Base-by-base conservation (phyloP, 2,329 filamentous ascomycete genomes). In the Chaetomium strumarium region DNA sequence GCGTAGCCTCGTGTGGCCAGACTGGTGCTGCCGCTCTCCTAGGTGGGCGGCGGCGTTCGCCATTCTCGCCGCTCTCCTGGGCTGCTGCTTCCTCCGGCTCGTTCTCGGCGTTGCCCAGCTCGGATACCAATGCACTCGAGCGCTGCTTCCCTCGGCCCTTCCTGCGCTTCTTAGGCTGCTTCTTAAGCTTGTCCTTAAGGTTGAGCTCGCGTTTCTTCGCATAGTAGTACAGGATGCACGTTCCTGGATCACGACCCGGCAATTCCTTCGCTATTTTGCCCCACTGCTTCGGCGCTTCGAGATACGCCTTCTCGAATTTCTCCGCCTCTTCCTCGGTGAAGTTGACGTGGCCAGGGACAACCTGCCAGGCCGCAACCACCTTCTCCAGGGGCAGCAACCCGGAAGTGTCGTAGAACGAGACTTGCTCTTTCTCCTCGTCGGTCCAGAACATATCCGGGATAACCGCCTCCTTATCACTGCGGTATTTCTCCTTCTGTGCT, bases 171-270 rank as follows among this genome's bases (percentile, higher is more conserved):
- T 76, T 80, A 53, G 76, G 80, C 67, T 80, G 82, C 69, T 76
- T 82, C 67, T 81, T 84, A 30, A 86, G 75, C 68, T 87, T 88
- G 64, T 88, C 85, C 66, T 91, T 90, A 55, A 91, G 83, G 57
- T 88, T 84, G 39, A 83, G 79, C 43, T 83, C 77, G 70, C 85
- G 86, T 70, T 83, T 93, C 65, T 85, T 88, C 57, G 88, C 76
- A 67, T 93, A 93, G 69, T 93, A 93, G 67, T 91, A 90, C 64
- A 90, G 85, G 60, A 93, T 93, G 67, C 86, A 90, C 43, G 87
- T 81, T 58, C 86, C 85, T 68, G 89, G 90, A 62, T 87, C 83
- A 20, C 88, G 81, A 30, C 78, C 75, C 0, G 79, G 78, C 6
- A 92, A 71, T 20, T 77, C 76, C 53, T 86, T 81, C 5, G 88